These are phyloP conservation scores for Cylindrotheca fusiformis DNA, from an alignment of 108 stramenopile genomes.

Conservation along the genomic window DNA sequence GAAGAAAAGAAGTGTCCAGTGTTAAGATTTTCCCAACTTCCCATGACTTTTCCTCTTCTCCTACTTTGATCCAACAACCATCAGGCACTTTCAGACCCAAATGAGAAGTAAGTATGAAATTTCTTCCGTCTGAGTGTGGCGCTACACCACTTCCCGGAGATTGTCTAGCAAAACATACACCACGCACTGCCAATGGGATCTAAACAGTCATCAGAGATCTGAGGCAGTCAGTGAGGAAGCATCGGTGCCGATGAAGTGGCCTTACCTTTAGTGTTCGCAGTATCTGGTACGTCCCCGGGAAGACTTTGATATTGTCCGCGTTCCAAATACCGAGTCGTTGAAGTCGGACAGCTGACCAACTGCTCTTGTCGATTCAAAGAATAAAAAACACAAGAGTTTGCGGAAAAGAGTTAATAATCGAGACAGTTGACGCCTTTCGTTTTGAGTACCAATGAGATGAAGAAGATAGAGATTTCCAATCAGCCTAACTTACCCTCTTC, in stretches of 20 bases:
- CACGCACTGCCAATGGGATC: slow-evolving; percentile 91
- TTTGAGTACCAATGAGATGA: no score
- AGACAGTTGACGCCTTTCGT: no score
- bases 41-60: slow-evolving; percentile 66
- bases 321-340: slow-evolving; percentile 93
- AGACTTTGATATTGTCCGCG: slow-evolving; percentile 75
- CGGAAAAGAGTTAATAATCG: no score
- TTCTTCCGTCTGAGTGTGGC: slow-evolving; percentile 88
- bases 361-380: slow-evolving; percentile 25
- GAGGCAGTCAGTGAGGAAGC: no score
- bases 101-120: slow-evolving; percentile 92
- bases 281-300: slow-evolving; percentile 82
- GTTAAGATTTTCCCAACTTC: slow-evolving; percentile 72
- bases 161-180: slow-evolving; percentile 94
- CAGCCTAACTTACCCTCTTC: no score
- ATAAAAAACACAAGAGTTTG: no score
- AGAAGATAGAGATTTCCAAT: no score
- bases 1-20: slow-evolving; percentile 90
- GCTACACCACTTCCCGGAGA: slow-evolving; percentile 79
- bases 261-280: slow-evolving; percentile 64
- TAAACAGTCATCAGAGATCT: no score
- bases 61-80: slow-evolving; percentile 83
- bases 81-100: slow-evolving; percentile 79
- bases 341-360: slow-evolving; percentile 88
- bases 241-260: no score